Evolutionary conservation across 768 basidiomycete species (phyloP), one percentile per base, ranked within the genome.

Genomic region (Psilocybe subaeruginosa): DNA sequence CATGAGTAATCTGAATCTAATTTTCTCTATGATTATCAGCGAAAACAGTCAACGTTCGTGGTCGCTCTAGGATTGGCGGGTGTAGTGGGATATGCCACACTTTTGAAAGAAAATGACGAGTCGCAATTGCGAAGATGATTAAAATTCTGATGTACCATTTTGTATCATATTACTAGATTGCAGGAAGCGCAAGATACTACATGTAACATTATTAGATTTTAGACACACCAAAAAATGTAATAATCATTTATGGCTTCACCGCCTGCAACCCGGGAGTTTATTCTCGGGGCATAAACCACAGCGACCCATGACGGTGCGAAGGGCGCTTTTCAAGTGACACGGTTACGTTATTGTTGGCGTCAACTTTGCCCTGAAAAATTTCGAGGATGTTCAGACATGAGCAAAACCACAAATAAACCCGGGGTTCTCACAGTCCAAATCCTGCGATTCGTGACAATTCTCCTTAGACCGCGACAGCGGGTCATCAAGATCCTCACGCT

Each of bases 401-500:
- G 14, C 4, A 31, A 49, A 43, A 31, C 31, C 39, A 54, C 17
- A 41, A 23, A 45, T 8, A 17, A 39, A 54, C 9, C 57, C 27
- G 56, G n/a, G 45, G 31, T 39, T 76, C 83, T 57, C 63, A 86
- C 87, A 64, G 75, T 82, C 86, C 87, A 89, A 9, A 82, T 68
- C 41, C 85, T 75, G 16, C 78, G 77, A 59, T 80, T 81, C 17
- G 78, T 80, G 11, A 85, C 74, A 46, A 89, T 73, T 56, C 76
- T 82, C 47, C 70, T 73, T 48, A 90, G 70, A 19, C 65, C 74
- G 2, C 72, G 74, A 23, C 79, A 77, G 3, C 66, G 62, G 31
- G 67, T 66, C 73, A 84, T 81, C 71, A 88, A 73, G 39, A 73
- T 56, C 8, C 69, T 70, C 19, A 78, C 78, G 33, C 76, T 77